phyloP scores from a whole-genome alignment of 495 filamentous ascomycete species.

The Podospora sp. region DNA sequence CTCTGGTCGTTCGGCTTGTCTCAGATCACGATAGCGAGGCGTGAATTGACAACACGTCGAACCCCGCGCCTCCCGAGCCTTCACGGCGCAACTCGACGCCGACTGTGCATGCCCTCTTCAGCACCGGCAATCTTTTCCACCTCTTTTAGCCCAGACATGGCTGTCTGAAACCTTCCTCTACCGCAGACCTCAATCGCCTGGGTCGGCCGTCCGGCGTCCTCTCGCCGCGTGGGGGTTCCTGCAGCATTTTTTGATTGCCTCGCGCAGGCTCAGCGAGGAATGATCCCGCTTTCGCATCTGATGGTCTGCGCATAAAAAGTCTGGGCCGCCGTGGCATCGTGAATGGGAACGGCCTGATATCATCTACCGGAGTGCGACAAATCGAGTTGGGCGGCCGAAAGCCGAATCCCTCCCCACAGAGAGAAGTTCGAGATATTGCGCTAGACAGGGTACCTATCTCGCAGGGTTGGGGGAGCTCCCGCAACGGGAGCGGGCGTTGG shows the following conservation, averaged over 20 bases:
- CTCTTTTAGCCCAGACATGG: conserved; percentile 3
- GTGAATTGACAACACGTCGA: conserved; percentile 9
- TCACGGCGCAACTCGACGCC: conserved; percentile 15
- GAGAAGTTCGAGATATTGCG: conserved; percentile 6
- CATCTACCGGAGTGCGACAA: conserved; percentile 13
- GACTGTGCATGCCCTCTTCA: neutral
- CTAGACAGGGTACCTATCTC: conserved; percentile 17
- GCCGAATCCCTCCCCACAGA: conserved; percentile 13
- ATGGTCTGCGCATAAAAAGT: conserved; percentile 6
- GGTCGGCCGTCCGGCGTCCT: neutral
- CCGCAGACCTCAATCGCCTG: conserved; percentile 10
- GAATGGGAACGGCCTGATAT: conserved; percentile 7
- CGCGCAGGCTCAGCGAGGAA: conserved; percentile 4
- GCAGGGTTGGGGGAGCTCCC: conserved; percentile 22
- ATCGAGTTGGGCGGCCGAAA: conserved; percentile 15
- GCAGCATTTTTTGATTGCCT: conserved; percentile 18
- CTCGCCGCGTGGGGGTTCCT: conserved; percentile 22
- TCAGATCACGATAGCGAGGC: conserved; percentile 17
- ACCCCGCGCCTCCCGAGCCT: neutral
- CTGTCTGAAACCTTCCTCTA: conserved; percentile 14
- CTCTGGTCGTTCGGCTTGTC: conserved; percentile 12
- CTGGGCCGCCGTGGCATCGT: conserved; percentile 1
- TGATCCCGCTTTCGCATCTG: conserved; percentile 10
- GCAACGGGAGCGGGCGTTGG: conserved; percentile 18
- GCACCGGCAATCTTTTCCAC: neutral